phyloP scores from a whole-genome alignment of 441 rosid species.

The Gossypium gossypioides region DNA sequence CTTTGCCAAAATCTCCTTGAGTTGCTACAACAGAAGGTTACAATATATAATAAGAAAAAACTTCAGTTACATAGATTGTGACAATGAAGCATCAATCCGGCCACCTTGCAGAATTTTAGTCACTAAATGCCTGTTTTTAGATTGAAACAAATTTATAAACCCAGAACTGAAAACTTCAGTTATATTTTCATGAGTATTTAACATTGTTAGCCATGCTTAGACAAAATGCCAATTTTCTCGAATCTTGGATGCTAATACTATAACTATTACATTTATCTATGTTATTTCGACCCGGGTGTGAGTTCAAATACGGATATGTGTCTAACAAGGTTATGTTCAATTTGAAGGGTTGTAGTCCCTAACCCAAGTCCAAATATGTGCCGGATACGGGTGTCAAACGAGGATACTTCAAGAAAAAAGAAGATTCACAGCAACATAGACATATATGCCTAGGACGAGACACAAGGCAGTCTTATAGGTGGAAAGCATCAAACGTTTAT shows the following conservation, averaged over 20 bases:
- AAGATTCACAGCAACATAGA: no score
- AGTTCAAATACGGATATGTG: not conserved
- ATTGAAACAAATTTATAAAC: not conserved
- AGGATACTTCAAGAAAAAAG: not conserved
- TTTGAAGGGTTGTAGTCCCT: not conserved
- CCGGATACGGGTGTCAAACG: not conserved
- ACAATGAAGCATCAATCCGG: not conserved
- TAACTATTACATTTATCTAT: not conserved
- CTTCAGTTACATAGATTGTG: not conserved
- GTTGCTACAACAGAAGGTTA: constrained; percentile 48
- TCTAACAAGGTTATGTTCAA: not conserved
- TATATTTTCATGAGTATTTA: not conserved
- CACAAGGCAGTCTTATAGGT: not conserved
- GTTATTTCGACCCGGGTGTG: not conserved
- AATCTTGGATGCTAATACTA: not conserved
- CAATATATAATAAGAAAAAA: not conserved
- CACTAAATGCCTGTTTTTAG: not conserved
- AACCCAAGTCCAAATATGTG: not conserved
- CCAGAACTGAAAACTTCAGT: not conserved
- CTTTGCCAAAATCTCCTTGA: constrained; percentile 68
- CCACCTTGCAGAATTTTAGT: not conserved
- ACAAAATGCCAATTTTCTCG: not conserved
- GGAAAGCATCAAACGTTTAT: not conserved
- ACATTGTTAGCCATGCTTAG: not conserved
- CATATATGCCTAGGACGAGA: not conserved